Base-by-base conservation (phyloP, 805 yeast species). In the Schwanniomyces polymorphus region DNA sequence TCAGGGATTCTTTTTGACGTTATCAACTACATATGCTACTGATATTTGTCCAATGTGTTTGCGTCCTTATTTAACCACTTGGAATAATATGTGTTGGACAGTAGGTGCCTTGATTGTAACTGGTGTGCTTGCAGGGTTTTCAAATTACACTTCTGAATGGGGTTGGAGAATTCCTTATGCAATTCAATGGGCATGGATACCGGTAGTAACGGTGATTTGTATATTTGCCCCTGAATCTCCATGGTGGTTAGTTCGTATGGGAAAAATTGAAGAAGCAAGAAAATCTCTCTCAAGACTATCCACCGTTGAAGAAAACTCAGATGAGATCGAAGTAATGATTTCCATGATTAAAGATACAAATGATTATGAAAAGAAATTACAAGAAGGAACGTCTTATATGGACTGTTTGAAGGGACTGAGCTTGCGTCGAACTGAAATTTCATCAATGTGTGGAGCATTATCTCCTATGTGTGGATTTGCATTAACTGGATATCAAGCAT, bases 361-460 rank as follows among this genome's bases (percentile, higher is more conserved):
- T 61, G 64, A 60, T 44, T 62, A 55, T 58, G 70, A 49, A 58
- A 48, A 17, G 55, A 54, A 6, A 43, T 54, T 23, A 50, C 50
- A 8, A 52, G 62, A 3, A 60, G 64, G 51, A 53, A 57, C 23
- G n/a, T 54, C 71, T 11, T 74, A 61, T 52, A 10, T 54, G 18
- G 79, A 78, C 45, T 77, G 81, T 48, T 76, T 78, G 67, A 66
- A 61, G 49, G 73, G 73, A 3, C 48, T 58, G 7, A 72, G 79
- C 54, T 56, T 72, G 35, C 70, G 76, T 60, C 70, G 83, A 66
- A 78, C 84, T 0, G 64, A 76, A 44, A 56, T 76, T 17, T 54
- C 68, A 5, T 60, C 68, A 46, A 38, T 65, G 44, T 8, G 18
- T 35, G 12, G n/a, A 10, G 23, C 23, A 4, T 10, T 16, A 12